Evolutionary conservation across 768 basidiomycete species (phyloP), one percentile per base, ranked within the genome.

Genomic region (Collybia sordida): DNA sequence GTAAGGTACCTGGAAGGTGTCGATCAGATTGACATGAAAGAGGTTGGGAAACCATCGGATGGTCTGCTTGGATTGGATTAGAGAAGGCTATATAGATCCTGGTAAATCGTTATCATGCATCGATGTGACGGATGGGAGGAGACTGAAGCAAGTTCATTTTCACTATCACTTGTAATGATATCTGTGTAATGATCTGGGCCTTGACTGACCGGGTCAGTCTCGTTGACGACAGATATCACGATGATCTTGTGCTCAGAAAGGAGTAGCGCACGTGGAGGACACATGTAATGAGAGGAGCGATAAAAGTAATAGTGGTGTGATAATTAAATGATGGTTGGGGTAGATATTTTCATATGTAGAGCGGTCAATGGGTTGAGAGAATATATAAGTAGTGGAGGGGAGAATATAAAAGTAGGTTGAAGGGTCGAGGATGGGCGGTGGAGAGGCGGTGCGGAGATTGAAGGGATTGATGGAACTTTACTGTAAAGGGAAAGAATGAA

Each of bases 381-480:
- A 3, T 28, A 18, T 21, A 23, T 3, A 15, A 15, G 11, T 19
- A 18, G 19, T 37, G 40, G 31, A 41, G 21, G 31, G 27, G 17
- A 36, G 31, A 43, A 45, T 51, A 48, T 23, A 14, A 28, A 39
- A 38, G 23, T 36, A 4, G 14, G 2, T 22, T 8, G 21, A 41
- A 31, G 31, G 31, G 31, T 31, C 31, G 31, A 27, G 9, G 3
- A 31, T 31, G 31, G 31, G 31, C 31, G 31, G 39, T 38, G 27
- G 19, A 24, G 15, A 18, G 46, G 36, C 49, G 57, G 47, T 41
- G 52, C 66, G 67, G 70, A 68, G 68, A 63, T 65, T 64, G 53
- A 67, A 58, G 45, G 47, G 49, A 54, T 38, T 58, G 57, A 58
- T 57, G 51, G 53, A 47, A 43, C 38, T 35, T 27, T 36, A 44